Percentiles rank a stretch among this genome's conserved stretches.
These are phyloP conservation scores for Odontarrhena argentea DNA, from an alignment of 345 rosid species.

Conservation along the genomic window DNA sequence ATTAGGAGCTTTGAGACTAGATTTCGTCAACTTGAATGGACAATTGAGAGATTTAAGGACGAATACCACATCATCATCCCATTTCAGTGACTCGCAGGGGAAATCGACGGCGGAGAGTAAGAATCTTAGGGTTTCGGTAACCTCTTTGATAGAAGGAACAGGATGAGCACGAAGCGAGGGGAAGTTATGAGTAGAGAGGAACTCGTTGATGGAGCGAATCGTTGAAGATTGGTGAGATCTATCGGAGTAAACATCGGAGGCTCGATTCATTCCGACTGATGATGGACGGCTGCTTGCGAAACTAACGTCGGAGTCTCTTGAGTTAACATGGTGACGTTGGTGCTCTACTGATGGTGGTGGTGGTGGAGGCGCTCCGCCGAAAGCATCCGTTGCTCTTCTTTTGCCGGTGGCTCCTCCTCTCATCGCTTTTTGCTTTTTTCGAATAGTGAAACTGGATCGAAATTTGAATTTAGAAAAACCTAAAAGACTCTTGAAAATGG, in stretches of 20 bases:
- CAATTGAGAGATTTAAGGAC: constrained; percentile 59
- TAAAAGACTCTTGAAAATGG: no score
- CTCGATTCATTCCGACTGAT: constrained; percentile 59
- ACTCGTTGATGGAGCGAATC: constrained; percentile 63
- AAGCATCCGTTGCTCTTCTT: constrained; percentile 35
- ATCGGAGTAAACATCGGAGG: constrained; percentile 54
- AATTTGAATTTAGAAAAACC: background rate
- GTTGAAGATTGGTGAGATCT: constrained; percentile 59
- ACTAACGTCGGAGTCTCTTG: constrained; percentile 92
- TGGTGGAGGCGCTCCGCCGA: constrained; percentile 34
- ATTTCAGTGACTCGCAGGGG: constrained; percentile 37
- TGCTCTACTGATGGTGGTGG: constrained; percentile 37
- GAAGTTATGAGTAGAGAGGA: constrained; percentile 59
- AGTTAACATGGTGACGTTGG: constrained; percentile 32
- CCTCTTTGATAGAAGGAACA: constrained; percentile 66
- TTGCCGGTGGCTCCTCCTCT: constrained; percentile 41
- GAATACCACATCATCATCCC: constrained; percentile 71
- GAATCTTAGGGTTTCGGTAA: constrained; percentile 59
- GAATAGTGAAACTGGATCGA: constrained; percentile 1
- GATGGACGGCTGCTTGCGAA: constrained; percentile 92
- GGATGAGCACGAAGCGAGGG: constrained; percentile 47
- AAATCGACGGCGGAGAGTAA: constrained; percentile 56
- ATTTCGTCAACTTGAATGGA: constrained; percentile 73
- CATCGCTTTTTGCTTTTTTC: constrained; percentile 24
- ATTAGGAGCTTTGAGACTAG: constrained; percentile 77